Base-by-base conservation (phyloP, 495 filamentous ascomycete species). In the Aspergillus sclerotioniger region DNA sequence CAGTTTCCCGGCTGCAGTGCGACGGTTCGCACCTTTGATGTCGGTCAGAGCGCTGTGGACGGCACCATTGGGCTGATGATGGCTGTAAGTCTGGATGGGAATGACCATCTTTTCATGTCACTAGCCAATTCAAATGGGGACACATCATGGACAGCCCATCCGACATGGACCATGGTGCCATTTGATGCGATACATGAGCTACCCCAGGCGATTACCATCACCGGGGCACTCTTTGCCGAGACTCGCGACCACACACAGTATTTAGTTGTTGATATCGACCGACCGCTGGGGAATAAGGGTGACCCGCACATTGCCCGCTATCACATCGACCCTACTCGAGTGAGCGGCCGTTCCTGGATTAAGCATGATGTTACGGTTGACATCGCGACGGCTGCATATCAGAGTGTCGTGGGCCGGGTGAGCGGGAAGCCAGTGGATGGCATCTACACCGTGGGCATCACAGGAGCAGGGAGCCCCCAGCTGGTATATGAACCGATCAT, bases 391-490 rank as follows among this genome's bases (percentile, higher is more conserved):
- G 21, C 0, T 15, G 32, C 5, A 25, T 59, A 59, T 15, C 57
- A 59, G 28, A 59, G 57, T 17, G 28, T 15, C 10, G 29, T 59
- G 4, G 57, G 57, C 3, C 49, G 57, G 17, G 41, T 59, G 4
- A 21, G 5, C 7, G 32, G 21, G 3, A 29, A 10, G 1, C 28
- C 9, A 4, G 41, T 25, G 3, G 57, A 59, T 41, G 57, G 57
- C n/a, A 47, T 59, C 28, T 59, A 59, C 28, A 59, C 49, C 0
- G 21, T 51, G 5, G 57, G 57, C 1, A 43, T 12, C 8, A 29
- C 8, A 25, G 25, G 25, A 0, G 41, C 15, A 15, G 57, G 41
- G 1, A 1, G 2, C 2, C 28, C 54, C 6, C 54, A 56, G 17
- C 33, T 56, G 9, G 45, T 50, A 0, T 56, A 56, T 13, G 43